These are phyloP conservation scores for Hymenoscyphus albidus DNA, from an alignment of 2,329 filamentous ascomycete species.

Conservation along the genomic window DNA sequence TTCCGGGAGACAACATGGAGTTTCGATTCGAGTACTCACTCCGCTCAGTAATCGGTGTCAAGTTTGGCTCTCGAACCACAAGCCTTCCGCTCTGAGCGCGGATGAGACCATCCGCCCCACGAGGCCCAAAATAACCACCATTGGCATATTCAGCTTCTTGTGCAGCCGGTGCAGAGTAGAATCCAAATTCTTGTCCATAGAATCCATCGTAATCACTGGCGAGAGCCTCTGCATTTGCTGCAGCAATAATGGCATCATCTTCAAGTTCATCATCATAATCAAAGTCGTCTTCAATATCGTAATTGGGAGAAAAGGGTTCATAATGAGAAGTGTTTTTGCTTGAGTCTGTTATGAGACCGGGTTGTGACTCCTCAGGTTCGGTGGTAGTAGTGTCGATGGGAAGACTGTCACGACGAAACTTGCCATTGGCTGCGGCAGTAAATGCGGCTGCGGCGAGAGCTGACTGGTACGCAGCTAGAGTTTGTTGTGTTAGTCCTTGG, in stretches of 20 bases:
- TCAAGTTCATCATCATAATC: slow-evolving; percentile 63
- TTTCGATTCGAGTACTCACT: slow-evolving; percentile 96
- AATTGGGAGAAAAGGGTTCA: slow-evolving; percentile 33
- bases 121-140: slow-evolving; percentile 85
- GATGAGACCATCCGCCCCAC: slow-evolving; percentile 55
- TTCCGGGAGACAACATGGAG: slow-evolving; percentile 62
- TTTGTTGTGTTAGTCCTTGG: slow-evolving; percentile 48
- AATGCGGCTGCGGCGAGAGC: slow-evolving; percentile 79
- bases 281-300: slow-evolving; percentile 42
- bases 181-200: slow-evolving; percentile 95
- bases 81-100: slow-evolving; percentile 70
- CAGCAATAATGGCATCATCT: slow-evolving; percentile 89
- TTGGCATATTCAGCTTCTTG: slow-evolving; percentile 55
- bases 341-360: slow-evolving; percentile 40
- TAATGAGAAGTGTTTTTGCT: slow-evolving; percentile 35
- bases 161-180: slow-evolving; percentile 66
- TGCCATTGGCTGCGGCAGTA: slow-evolving; percentile 69
- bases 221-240: slow-evolving; percentile 88
- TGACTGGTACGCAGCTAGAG: slow-evolving; percentile 72
- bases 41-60: slow-evolving; percentile 93
- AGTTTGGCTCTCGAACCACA: slow-evolving; percentile 78
- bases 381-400: slow-evolving; percentile 22
- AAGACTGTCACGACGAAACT: slow-evolving; percentile 58
- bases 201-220: slow-evolving; percentile 91
- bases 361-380: slow-evolving; percentile 33